Evolutionary conservation across 768 basidiomycete genomes (phyloP), one percentile per base, ranked within the genome.

Genomic region (Boletus sp.): DNA sequence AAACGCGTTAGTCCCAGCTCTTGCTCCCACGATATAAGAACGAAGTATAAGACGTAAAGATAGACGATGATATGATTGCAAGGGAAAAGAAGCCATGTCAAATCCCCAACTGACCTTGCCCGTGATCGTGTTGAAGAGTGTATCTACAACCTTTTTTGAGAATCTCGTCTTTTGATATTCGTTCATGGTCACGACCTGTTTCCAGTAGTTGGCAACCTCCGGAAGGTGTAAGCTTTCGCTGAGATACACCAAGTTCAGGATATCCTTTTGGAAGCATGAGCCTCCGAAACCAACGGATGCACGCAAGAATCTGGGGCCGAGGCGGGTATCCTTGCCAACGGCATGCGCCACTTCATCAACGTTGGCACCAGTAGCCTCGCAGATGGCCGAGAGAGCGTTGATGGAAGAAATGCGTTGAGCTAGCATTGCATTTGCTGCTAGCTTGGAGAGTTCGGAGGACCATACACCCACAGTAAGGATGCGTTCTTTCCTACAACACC

Each of bases 221-320:
- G 95, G 94, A 51, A 99, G 81, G 74, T 98, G 93, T 51, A 93
- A 75, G 58, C 89, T 93, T 76, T 98, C 95, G 68, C 85, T 88
- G 41, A 99, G 84, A 77, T 99, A 99, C 42, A 98, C 97, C 57
- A 99, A 80, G 78, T 99, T 99, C 67, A 99, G 85, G 73, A 98
- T 98, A 69, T 99, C 96, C 74, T 99, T 98, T 77, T 98, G 96
- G 90, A 99, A 99, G 77, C 96, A 99, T 13, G 89, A 92, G 35
- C 97, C 97, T 57, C 97, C 96, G 65, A 99, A 99, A 21, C 97
- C 96, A 64, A 97, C 94, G 46, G 87, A 90, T 39, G 93, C 90
- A 70, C 90, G 93, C 67, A 99, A 78, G 83, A 99, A 99, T 72
- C 90, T 96, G 63, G 93, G 83, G 4, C 97, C 97, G 50, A 99